A percentile compares a stretch with the other conserved stretches of the same genome.
phyloP scores from a whole-genome alignment of 1,139 yeast species.

The Debaryomycetaceae sp. region DNA sequence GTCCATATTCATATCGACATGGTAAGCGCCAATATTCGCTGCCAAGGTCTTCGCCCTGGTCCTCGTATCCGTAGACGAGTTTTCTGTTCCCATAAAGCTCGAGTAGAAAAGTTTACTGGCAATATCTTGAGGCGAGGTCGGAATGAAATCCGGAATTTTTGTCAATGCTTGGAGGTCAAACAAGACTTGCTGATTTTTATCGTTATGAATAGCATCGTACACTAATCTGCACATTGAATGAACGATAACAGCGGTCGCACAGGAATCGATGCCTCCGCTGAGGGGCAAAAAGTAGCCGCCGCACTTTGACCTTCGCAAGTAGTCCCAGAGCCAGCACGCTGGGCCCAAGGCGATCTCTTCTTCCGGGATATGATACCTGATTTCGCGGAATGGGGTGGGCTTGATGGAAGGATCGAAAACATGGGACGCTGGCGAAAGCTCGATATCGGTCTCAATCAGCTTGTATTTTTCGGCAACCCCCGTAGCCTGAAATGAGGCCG shows the following conservation, averaged over 20 bases:
- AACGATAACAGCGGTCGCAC: slow-evolving; percentile 93
- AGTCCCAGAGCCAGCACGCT: slow-evolving; percentile 99
- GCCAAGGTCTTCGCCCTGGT: slow-evolving; percentile 74
- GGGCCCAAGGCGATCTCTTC: slow-evolving; percentile 98
- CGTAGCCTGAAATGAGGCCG: slow-evolving; percentile 72
- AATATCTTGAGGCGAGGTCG: slow-evolving; percentile 64
- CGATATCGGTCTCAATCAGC: slow-evolving; percentile 49
- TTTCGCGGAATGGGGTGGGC: slow-evolving; percentile 45
- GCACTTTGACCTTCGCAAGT: slow-evolving; percentile 76
- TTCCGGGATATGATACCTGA: slow-evolving; percentile 69
- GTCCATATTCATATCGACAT: slow-evolving; percentile 88
- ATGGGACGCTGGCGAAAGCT: slow-evolving; percentile 45
- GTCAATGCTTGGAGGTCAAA: slow-evolving; percentile 61
- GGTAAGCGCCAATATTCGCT: slow-evolving; percentile 72
- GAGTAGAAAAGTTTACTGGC: slow-evolving; percentile 75
- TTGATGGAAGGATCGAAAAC: slow-evolving; percentile 51
- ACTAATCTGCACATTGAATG: slow-evolving; percentile 90
- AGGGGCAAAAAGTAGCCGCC: slow-evolving; percentile 89
- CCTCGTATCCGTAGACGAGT: slow-evolving; percentile 83
- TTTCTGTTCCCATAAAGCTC: slow-evolving; percentile 89
- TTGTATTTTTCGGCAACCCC: slow-evolving; percentile 41
- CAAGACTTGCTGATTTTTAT: slow-evolving; percentile 49
- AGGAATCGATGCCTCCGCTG: slow-evolving; percentile 95
- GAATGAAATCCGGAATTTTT: slow-evolving; percentile 46
- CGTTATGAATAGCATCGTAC: slow-evolving; percentile 48